Percentiles rank a stretch among this genome's conserved stretches.
These are phyloP conservation scores for Dactylellina cionopaga DNA, from an alignment of 2,329 filamentous ascomycete species.

Conservation along the genomic window DNA sequence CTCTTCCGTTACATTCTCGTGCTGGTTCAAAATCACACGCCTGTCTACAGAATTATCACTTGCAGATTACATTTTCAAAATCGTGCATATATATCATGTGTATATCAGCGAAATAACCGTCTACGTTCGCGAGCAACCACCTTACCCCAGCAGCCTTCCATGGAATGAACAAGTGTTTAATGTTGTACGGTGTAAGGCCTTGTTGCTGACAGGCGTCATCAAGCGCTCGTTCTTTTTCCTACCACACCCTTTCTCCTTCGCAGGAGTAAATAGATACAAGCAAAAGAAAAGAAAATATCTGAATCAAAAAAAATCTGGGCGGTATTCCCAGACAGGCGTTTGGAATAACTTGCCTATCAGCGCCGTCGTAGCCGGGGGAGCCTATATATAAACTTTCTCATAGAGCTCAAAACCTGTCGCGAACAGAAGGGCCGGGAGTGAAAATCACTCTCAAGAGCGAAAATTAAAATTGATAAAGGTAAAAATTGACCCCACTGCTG, in stretches of 20 bases:
- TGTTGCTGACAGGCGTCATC: slow-evolving; percentile 52
- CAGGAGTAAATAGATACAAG: not conserved
- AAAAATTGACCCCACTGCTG: not conserved
- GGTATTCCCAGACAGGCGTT: slow-evolving; percentile 8
- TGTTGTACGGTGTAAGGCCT: slow-evolving; percentile 51
- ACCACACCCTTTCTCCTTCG: slow-evolving; percentile 24
- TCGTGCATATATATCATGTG: slow-evolving; percentile 5
- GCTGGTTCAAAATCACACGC: not conserved
- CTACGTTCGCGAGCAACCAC: not conserved
- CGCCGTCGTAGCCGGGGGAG: slow-evolving; percentile 17
- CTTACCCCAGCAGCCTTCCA: slow-evolving; percentile 22
- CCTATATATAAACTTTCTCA: slow-evolving; percentile 47
- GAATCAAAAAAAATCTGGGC: slow-evolving; percentile 15
- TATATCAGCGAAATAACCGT: not conserved
- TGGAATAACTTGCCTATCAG: slow-evolving; percentile 6
- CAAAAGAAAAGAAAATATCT: slow-evolving; percentile 23
- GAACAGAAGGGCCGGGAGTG: slow-evolving; percentile 8
- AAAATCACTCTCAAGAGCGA: not conserved
- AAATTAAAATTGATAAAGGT: slow-evolving; percentile 2
- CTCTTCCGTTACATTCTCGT: slow-evolving; percentile 33
- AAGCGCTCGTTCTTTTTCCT: slow-evolving; percentile 50
- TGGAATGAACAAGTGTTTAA: slow-evolving; percentile 48
- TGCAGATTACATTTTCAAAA: slow-evolving; percentile 15
- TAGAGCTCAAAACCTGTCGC: slow-evolving; percentile 30
- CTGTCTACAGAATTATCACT: slow-evolving; percentile 15